A percentile compares a stretch with the other conserved stretches of the same genome.
Evolutionary conservation across 2,329 filamentous ascomycete species (phyloP).

Genomic region (Monilinia fructigena): DNA sequence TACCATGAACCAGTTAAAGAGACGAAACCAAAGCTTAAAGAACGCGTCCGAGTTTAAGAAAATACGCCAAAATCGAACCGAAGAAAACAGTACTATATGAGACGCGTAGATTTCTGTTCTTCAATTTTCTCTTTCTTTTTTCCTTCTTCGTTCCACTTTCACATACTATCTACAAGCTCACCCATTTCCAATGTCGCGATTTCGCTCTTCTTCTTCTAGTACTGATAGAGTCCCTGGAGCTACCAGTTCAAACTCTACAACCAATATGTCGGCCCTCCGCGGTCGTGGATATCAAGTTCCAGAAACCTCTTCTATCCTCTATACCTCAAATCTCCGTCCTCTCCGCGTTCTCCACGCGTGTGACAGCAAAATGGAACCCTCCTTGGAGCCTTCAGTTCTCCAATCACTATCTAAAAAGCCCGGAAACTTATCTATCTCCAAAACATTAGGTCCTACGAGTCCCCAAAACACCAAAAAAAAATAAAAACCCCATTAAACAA

Average conservation of each 20-base stretch:
- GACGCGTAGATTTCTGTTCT: neutral
- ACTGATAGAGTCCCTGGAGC: slow-evolving; percentile 13
- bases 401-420: slow-evolving; percentile 1
- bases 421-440: slow-evolving; percentile 13
- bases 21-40: neutral
- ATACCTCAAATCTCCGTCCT: neutral
- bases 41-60: neutral
- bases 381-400: slow-evolving; percentile 9
- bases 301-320: slow-evolving; percentile 5
- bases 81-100: neutral
- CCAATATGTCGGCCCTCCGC: slow-evolving; percentile 8
- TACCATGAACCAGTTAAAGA: neutral
- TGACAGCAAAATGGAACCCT: slow-evolving; percentile 7
- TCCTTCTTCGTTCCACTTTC: slow-evolving; percentile 8
- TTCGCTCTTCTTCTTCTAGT: slow-evolving; percentile 13
- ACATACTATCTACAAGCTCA: slow-evolving; percentile 5
- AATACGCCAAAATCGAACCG: neutral
- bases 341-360: neutral
- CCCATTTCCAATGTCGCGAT: slow-evolving; percentile 15
- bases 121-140: slow-evolving; percentile 12
- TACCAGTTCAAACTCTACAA: slow-evolving; percentile 8
- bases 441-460: slow-evolving; percentile 6
- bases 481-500: neutral
- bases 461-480: slow-evolving; percentile 7
- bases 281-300: slow-evolving; percentile 21